phyloP scores from a whole-genome alignment of 2,329 filamentous ascomycete species.

The Penicillium sp. region DNA sequence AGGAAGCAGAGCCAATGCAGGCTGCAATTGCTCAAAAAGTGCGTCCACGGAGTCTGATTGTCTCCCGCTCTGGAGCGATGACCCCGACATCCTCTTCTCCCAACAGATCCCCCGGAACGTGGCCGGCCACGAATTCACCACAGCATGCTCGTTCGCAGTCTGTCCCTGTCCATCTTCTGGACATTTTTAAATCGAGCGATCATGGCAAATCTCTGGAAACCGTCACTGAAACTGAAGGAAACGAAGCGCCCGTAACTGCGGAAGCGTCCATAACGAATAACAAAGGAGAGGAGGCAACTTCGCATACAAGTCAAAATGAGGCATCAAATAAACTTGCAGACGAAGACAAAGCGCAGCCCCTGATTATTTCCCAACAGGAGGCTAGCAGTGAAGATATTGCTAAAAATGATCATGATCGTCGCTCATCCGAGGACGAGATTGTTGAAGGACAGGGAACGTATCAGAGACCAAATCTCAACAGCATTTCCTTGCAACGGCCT shows the following conservation, averaged over 20 bases:
- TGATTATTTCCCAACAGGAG: neutral
- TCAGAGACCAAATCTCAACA: conserved; percentile 26
- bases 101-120: neutral
- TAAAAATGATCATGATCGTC: neutral
- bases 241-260: neutral
- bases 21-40: conserved; percentile 38
- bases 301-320: neutral
- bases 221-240: conserved; percentile 4
- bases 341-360: neutral
- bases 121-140: conserved; percentile 10
- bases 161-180: conserved; percentile 9
- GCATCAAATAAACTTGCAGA: neutral
- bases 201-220: neutral
- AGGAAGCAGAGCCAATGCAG: conserved; percentile 38
- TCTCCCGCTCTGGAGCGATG: conserved; percentile 27
- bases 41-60: conserved; percentile 40
- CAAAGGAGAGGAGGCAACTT: neutral
- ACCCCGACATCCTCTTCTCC: conserved; percentile 24
- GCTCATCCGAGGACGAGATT: conserved; percentile 17
- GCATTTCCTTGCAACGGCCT: conserved; percentile 26
- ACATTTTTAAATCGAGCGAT: conserved; percentile 1
- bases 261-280: neutral
- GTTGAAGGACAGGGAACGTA: conserved; percentile 31
- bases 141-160: conserved; percentile 11
- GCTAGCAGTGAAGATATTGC: neutral